Evolutionary conservation across 495 filamentous ascomycete species (phyloP), one percentile per base, ranked within the genome.

Genomic region (Penicillium antarcticum): DNA sequence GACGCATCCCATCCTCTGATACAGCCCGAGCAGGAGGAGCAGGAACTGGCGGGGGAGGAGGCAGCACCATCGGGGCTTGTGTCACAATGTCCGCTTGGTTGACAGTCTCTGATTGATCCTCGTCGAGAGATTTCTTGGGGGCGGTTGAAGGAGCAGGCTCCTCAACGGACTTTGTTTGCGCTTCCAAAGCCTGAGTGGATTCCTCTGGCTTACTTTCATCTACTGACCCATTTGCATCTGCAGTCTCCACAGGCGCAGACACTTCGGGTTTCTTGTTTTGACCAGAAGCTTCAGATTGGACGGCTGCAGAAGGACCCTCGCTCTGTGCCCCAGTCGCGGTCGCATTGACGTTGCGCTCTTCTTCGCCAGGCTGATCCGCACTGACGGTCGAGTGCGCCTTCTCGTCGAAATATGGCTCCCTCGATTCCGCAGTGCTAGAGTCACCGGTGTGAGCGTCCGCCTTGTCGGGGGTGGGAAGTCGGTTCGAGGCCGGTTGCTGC

Each of bases 31-130:
- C 48, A 55, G 67, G 29, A 57, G 56, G 44, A 26, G 53, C 54
- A 26, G 76, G 64, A 35, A 77, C 74, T 40, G 84, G 86, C 6
- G 85, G 83, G 13, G 76, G 88, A 44, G 82, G 85, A 41, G 80
- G 79, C 34, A 84, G 55, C 35, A 76, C 76, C 21, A 63, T 52
- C 32, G 69, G 62, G 12, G 73, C 55, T 52, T 78, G 52, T 43
- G 60, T 49, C 19, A 62, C 60, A 41, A 65, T 66, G 58, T 73
- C 65, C 19, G 70, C 55, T 16, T 66, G 63, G 16, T 49, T 34
- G 12, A 60, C 40, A 5, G 45, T 17, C 11, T 60, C 56, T 29
- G 66, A 59, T 2, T 14, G 32, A 12, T 55, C 57, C 2, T 60
- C 61, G 2, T 23, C 17, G 11, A 48, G n/a, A 13, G 41, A 16